Conservation (phyloP, 2,329 filamentous ascomycete species). For the Paramyrothecium roridum region DNA sequence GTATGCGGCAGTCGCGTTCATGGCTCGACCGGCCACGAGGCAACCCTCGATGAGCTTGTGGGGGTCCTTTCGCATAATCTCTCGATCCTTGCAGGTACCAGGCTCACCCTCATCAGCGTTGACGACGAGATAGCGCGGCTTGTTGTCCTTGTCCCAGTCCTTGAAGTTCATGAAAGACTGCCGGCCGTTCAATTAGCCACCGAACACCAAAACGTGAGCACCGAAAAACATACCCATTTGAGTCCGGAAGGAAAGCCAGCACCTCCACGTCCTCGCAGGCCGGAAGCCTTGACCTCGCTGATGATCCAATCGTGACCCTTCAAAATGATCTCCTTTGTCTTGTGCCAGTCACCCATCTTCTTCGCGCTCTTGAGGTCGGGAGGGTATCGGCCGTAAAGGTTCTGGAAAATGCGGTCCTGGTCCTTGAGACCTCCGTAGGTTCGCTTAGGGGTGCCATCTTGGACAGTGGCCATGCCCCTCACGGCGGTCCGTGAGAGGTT, state of each 20-base stretch:
- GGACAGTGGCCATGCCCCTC: conserved; percentile 77
- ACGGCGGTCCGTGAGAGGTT: conserved; percentile 40
- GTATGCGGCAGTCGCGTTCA: conserved; percentile 98
- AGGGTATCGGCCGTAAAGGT: conserved; percentile 91
- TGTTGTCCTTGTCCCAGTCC: conserved; percentile 96
- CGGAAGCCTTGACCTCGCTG: conserved; percentile 93
- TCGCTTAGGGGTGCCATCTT: conserved; percentile 67
- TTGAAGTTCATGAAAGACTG: conserved; percentile 99
- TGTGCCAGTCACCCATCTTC: conserved; percentile 99
- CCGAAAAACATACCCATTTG: conserved; percentile 79
- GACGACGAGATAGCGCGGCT: conserved; percentile 94
- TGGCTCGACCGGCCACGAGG: conserved; percentile 90
- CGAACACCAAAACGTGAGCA: conserved; percentile 11
- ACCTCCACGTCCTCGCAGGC: conserved; percentile 91
- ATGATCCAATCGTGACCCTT: conserved; percentile 99
- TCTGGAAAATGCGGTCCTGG: conserved; percentile 98
- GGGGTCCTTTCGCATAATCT: conserved; percentile 99
- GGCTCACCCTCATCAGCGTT: conserved; percentile 99
- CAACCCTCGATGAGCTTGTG: conserved; percentile 99
- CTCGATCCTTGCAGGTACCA: conserved; percentile 98
- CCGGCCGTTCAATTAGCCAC: background rate
- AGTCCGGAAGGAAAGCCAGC: conserved; percentile 96
- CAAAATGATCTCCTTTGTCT: conserved; percentile 95
- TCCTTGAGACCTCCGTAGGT: conserved; percentile 86
- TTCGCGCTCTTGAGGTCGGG: conserved; percentile 89